Conservation (phyloP, 106 monocot species). For the Dioscorea zingiberensis region DNA sequence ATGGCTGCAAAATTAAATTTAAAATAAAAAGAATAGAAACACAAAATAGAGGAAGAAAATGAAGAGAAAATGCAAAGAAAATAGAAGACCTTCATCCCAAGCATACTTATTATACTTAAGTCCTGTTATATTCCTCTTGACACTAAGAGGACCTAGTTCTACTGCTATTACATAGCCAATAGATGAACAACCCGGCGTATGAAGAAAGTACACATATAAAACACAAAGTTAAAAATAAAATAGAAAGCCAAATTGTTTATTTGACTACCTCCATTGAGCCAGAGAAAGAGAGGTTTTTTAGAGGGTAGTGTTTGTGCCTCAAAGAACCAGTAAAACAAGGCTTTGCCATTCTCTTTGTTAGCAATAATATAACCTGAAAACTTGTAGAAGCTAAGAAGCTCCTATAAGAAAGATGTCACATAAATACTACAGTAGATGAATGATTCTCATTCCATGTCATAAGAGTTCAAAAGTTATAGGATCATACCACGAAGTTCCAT, state of each 20-base stretch:
- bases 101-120: conserved; percentile 77
- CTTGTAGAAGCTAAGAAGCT: conserved; percentile 90
- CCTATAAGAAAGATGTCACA: conserved; percentile 21
- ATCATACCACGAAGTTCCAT: conserved; percentile 92
- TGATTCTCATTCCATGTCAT: no score
- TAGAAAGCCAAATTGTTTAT: not conserved
- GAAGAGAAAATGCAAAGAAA: not conserved
- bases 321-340: conserved; percentile 94
- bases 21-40: not conserved
- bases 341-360: conserved; percentile 50
- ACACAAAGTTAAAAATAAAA: not conserved
- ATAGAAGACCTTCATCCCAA: conserved; percentile 63
- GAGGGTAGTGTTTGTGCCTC: conserved; percentile 51
- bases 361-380: conserved; percentile 78
- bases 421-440: not conserved
- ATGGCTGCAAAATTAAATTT: conserved; percentile 35
- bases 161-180: conserved; percentile 79
- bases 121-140: conserved; percentile 47
- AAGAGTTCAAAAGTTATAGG: not conserved
- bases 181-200: conserved; percentile 88
- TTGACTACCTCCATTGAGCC: conserved; percentile 80
- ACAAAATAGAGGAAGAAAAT: not conserved
- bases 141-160: conserved; percentile 70
- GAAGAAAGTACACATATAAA: not conserved
- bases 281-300: conserved; percentile 68